Percentiles rank a stretch among this genome's conserved stretches.
phyloP scores from a whole-genome alignment of 768 basidiomycete genomes.

The Lactifluus volemus region DNA sequence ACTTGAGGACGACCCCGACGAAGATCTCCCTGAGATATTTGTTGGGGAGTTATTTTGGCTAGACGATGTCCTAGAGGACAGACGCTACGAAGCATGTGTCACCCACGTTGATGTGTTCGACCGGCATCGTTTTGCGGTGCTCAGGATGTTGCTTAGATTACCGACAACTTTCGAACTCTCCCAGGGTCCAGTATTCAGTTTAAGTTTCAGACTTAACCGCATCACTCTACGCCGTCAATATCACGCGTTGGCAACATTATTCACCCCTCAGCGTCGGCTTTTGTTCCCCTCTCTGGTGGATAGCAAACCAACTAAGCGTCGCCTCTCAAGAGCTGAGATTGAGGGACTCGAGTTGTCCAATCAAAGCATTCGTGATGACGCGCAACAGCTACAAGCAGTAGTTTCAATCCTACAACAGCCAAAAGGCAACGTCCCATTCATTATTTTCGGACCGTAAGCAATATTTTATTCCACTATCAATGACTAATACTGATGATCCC shows the following conservation, averaged over 20 bases:
- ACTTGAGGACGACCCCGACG: conserved; percentile 8
- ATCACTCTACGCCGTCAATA: conserved; percentile 50
- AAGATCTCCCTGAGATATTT: conserved; percentile 9
- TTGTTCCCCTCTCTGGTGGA: conserved; percentile 39
- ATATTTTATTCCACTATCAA: neutral
- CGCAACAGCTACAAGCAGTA: conserved; percentile 42
- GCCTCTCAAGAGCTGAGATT: conserved; percentile 15
- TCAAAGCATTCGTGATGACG: conserved; percentile 36
- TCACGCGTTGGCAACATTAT: conserved; percentile 42
- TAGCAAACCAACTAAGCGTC: conserved; percentile 16
- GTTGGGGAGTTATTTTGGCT: conserved; percentile 7
- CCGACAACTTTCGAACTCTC: conserved; percentile 33
- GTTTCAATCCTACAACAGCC: conserved; percentile 35
- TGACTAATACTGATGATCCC: neutral
- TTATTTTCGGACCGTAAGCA: conserved; percentile 56
- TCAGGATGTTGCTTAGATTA: conserved; percentile 45
- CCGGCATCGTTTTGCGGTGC: conserved; percentile 22
- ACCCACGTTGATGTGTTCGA: neutral
- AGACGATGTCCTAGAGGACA: conserved; percentile 9
- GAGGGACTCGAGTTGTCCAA: conserved; percentile 30
- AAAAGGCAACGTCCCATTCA: conserved; percentile 44
- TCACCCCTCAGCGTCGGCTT: conserved; percentile 34
- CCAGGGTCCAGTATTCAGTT: conserved; percentile 34
- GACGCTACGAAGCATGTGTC: conserved; percentile 12
- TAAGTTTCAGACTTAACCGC: conserved; percentile 48